A percentile compares a stretch with the other conserved stretches of the same genome.
Conservation (phyloP, 257 asterid species). For the Paulownia fortunei region DNA sequence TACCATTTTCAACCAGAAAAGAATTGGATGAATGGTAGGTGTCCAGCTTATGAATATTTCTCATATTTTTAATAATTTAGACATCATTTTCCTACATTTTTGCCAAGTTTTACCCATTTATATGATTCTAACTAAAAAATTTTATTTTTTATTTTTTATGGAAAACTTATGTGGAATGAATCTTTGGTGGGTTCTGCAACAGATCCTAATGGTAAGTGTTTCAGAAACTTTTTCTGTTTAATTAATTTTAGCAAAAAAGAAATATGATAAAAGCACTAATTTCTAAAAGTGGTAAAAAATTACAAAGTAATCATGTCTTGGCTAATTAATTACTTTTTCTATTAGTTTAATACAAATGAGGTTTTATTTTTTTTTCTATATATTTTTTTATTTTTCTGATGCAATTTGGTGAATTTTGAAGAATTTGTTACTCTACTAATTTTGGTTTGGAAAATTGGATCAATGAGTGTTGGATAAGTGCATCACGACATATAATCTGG, state of each 20-base stretch:
- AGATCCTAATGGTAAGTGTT: conserved; percentile 83
- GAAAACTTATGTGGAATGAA: conserved; percentile 21
- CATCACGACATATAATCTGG: not conserved
- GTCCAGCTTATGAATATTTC: not conserved
- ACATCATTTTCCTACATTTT: not conserved
- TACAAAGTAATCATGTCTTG: too few relatives aligned
- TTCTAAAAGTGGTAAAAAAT: conserved; percentile 5
- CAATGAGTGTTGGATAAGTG: not conserved
- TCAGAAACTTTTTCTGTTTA: not conserved
- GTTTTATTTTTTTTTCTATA: not conserved
- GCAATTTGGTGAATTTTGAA: not conserved
- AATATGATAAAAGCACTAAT: not conserved
- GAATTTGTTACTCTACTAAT: not conserved
- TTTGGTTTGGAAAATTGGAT: not conserved
- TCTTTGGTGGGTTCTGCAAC: conserved; percentile 40
- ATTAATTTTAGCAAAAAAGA: not conserved
- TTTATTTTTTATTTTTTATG: not conserved
- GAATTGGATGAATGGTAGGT: conserved; percentile 77
- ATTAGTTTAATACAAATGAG: not conserved
- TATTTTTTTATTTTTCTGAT: not conserved
- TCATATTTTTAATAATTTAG: not conserved
- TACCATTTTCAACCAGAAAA: conserved; percentile 76
- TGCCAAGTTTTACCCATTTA: not conserved
- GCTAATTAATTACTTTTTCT: not conserved
- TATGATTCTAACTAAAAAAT: conserved; percentile 1